Evolutionary conservation across 1,139 yeast genomes (phyloP).

Genomic region (Hyphopichia wangnamkhiaoensis): DNA sequence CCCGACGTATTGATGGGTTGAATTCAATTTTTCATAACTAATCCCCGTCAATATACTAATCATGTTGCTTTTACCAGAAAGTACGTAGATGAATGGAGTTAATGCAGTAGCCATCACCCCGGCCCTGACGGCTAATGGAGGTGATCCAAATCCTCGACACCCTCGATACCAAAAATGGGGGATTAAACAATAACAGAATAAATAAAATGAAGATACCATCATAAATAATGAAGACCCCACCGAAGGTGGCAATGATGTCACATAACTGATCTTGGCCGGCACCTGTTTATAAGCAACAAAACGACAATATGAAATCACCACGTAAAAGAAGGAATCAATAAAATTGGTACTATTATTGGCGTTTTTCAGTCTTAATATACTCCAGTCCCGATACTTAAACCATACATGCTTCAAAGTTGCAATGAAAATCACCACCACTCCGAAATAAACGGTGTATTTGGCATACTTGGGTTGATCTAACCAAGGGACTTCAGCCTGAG

Average conservation of each 20-base stretch:
- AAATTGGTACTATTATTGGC: conserved; percentile 10
- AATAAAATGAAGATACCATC: conserved; percentile 41
- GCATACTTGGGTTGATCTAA: conserved; percentile 42
- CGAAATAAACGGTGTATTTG: conserved; percentile 48
- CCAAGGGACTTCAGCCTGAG: conserved; percentile 46
- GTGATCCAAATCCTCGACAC: conserved; percentile 61
- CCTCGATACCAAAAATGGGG: conserved; percentile 60
- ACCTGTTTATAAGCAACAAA: conserved; percentile 51
- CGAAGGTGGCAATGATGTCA: conserved; percentile 53
- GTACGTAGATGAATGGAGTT: conserved; percentile 51
- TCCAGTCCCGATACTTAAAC: conserved; percentile 36
- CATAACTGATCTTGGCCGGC: conserved; percentile 34
- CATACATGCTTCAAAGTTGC: conserved; percentile 41
- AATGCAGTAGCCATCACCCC: conserved; percentile 56
- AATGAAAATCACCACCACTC: conserved; percentile 34
- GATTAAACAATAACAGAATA: conserved; percentile 43
- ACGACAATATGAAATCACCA: conserved; percentile 42
- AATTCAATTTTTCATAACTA: conserved; percentile 56
- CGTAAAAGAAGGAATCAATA: conserved; percentile 24
- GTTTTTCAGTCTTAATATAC: conserved; percentile 17
- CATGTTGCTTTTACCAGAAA: conserved; percentile 56
- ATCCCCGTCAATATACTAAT: conserved; percentile 55
- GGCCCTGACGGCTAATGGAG: conserved; percentile 61
- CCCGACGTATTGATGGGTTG: conserved; percentile 53
- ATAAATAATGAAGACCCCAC: conserved; percentile 48